These are phyloP conservation scores for Syzygium aromaticum DNA, from an alignment of 345 rosid species.

Conservation along the genomic window DNA sequence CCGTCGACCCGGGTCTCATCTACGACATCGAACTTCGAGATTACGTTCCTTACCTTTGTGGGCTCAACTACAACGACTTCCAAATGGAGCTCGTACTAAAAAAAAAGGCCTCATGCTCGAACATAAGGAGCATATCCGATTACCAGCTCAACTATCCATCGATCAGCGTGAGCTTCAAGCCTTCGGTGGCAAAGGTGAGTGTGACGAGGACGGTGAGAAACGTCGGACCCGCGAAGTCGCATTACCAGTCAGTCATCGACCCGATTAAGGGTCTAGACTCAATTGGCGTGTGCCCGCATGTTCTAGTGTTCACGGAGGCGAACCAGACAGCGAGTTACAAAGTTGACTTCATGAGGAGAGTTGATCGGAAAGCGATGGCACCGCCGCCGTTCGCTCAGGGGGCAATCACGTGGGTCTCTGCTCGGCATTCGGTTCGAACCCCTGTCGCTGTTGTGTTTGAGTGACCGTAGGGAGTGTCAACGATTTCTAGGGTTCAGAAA, in stretches of 20 bases:
- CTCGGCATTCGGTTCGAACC: not conserved
- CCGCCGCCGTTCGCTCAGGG: not conserved
- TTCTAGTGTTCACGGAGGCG: not conserved
- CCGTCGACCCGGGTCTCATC: conserved; percentile 49
- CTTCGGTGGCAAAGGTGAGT: conserved; percentile 7
- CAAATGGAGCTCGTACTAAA: conserved; percentile 5
- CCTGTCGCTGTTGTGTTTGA: not conserved
- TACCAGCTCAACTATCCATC: conserved; percentile 23
- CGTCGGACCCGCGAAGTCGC: conserved; percentile 9
- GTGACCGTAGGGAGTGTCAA: not conserved
- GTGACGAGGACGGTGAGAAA: not conserved
- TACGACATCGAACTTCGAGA: conserved; percentile 40
- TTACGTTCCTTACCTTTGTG: conserved; percentile 37
- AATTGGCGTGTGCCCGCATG: not conserved
- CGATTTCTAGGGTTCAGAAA: too few relatives aligned
- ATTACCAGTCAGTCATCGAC: not conserved
- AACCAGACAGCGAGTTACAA: not conserved
- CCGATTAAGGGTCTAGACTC: not conserved
- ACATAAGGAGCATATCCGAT: conserved; percentile 1
- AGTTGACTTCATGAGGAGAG: not conserved
- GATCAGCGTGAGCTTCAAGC: not conserved
- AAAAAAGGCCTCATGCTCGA: conserved; percentile 11
- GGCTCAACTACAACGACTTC: conserved; percentile 25
- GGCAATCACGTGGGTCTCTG: not conserved
- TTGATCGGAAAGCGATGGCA: not conserved